phyloP scores from a whole-genome alignment of 352 stramenopile species.

The Globisporangium spiculum region DNA sequence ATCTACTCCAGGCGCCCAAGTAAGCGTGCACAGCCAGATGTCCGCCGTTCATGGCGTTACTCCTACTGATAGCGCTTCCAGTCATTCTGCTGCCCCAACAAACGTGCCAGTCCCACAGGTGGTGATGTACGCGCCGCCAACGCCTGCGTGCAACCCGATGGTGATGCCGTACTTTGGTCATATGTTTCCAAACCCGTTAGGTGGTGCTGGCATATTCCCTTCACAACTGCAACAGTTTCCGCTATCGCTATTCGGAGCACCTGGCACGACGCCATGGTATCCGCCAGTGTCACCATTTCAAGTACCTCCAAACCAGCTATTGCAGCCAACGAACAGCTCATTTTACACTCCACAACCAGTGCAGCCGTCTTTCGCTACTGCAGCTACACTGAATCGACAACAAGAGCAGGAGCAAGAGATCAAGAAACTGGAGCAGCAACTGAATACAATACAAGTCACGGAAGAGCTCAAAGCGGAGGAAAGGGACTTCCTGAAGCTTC shows the following conservation, averaged over 20 bases:
- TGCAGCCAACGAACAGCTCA: neutral
- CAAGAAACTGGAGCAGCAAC: slow-evolving; percentile 17
- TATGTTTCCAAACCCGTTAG: slow-evolving; percentile 1
- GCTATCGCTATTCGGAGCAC: neutral
- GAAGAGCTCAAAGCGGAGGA: slow-evolving; percentile 15
- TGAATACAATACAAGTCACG: slow-evolving; percentile 7
- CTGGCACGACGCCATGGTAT: slow-evolving; percentile 4
- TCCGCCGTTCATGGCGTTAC: neutral
- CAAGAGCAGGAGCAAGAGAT: slow-evolving; percentile 19
- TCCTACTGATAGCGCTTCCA: neutral
- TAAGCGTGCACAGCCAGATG: neutral
- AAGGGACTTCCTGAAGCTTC: slow-evolving; percentile 13
- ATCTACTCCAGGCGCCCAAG: neutral
- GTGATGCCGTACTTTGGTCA: slow-evolving; percentile 7
- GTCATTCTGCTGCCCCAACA: neutral
- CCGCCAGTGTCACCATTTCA: neutral
- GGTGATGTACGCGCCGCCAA: neutral
- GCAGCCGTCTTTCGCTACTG: neutral
- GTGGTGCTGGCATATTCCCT: neutral
- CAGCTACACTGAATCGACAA: neutral
- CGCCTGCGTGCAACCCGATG: neutral
- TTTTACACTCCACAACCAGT: neutral
- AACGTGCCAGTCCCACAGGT: neutral
- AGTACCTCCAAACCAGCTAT: neutral
- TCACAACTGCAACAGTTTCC: neutral